Base-by-base conservation (phyloP, 2,329 filamentous ascomycete species). In the Penicillium expansum region DNA sequence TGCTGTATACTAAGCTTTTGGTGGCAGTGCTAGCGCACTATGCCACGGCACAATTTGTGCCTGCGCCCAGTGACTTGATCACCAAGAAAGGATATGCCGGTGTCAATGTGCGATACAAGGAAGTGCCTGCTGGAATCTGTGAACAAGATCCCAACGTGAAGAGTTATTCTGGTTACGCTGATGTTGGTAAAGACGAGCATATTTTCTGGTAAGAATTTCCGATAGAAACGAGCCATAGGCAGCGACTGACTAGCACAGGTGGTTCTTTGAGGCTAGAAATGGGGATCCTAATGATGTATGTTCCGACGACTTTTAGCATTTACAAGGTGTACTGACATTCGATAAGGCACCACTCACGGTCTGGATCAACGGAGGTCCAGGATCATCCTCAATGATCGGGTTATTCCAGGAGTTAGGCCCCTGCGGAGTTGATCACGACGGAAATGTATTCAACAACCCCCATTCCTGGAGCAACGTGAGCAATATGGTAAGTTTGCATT, bases 81-180 rank as follows among this genome's bases (percentile, higher is more conserved):
- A 51, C 48, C 1, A 51, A 51, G 37, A 51, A 33, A 30, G 48
- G 48, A 43, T 20, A 51, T 27, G 48, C 48, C 18, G 60, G 56
- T 5, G 43, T 64, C 18, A 29, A 59, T 18, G 62, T 64, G 30
- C 58, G 62, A 24, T 64, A 64, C 42, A 64, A 64, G 14, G 54
- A 61, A 32, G 62, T 64, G 6, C 60, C 60, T 6, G 38, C 58
- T 30, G 62, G 62, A 1, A 64, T 64, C 18, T 64, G 62, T 14
- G 62, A 64, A 48, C 61, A 62, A 27, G 62, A 64, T 37, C 57
- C 62, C 2, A 58, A 57, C 49, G 61, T 64, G 10, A 64, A 64
- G 39, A 64, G 62, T 20, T 63, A 63, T 45, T 64, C 62, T 16
- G 62, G 62, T 11, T 64, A 64, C 35, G 62, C 62, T 5, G 62